phyloP scores from a whole-genome alignment of 2,329 filamentous ascomycete genomes.

The Zarea fungicola region DNA sequence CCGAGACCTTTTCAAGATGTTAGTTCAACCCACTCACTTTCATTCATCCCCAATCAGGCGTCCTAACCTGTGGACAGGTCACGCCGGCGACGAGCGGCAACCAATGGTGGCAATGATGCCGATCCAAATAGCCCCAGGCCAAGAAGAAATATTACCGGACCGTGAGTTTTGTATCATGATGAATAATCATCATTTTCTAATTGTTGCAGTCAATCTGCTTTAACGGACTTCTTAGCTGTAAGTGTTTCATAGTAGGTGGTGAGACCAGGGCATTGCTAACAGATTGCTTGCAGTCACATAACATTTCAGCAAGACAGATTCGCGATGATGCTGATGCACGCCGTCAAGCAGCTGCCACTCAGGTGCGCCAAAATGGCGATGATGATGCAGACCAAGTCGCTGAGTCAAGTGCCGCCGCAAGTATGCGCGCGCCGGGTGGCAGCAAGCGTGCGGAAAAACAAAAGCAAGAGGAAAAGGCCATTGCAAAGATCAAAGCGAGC shows the following conservation, averaged over 20 bases:
- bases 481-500: conserved; percentile 57
- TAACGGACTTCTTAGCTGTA: conserved; percentile 50
- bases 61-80: conserved; percentile 15
- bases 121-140: conserved; percentile 18
- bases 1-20: not conserved
- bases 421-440: conserved; percentile 20
- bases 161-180: conserved; percentile 25
- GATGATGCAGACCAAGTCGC: conserved; percentile 20
- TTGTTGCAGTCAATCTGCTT: conserved; percentile 41
- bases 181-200: conserved; percentile 7
- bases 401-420: conserved; percentile 23
- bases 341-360: conserved; percentile 28
- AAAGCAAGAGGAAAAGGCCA: conserved; percentile 47
- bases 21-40: conserved; percentile 2
- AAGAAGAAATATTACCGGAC: conserved; percentile 32
- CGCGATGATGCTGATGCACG: conserved; percentile 44
- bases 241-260: conserved; percentile 16
- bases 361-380: conserved; percentile 16
- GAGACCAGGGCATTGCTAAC: conserved; percentile 18
- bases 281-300: conserved; percentile 55
- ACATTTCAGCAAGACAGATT: conserved; percentile 60
- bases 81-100: conserved; percentile 11
- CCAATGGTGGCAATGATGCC: conserved; percentile 4
- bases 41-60: too few species aligned
- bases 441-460: conserved; percentile 26